Percentiles rank a stretch among this genome's conserved stretches.
phyloP scores from a whole-genome alignment of 768 basidiomycete species.

The Xerocomellus chrysenteron region DNA sequence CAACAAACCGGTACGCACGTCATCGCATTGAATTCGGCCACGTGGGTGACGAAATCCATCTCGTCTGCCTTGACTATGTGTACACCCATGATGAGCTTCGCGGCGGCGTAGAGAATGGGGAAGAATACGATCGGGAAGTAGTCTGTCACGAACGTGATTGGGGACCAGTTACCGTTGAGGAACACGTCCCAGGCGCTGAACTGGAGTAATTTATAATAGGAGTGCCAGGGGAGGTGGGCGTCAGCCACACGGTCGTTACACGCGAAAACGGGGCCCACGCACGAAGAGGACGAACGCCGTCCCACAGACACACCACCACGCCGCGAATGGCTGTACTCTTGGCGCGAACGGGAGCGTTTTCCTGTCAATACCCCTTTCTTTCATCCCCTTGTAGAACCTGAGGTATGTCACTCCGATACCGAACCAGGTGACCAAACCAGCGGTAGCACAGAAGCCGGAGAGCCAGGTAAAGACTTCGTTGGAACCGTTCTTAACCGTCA shows the following conservation, averaged over 20 bases:
- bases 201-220: slow-evolving; percentile 12
- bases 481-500: slow-evolving; percentile 37
- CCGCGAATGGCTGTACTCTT: slow-evolving; percentile 40
- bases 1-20: too few relatives aligned
- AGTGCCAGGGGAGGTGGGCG: not conserved
- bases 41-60: too few relatives aligned
- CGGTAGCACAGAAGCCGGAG: slow-evolving; percentile 37
- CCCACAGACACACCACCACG: slow-evolving; percentile 35
- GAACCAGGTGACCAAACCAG: slow-evolving; percentile 45
- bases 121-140: slow-evolving; percentile 44
- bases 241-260: not conserved
- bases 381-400: slow-evolving; percentile 45
- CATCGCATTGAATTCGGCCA: too few relatives aligned
- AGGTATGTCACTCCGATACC: slow-evolving; percentile 46
- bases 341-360: slow-evolving; percentile 45
- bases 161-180: slow-evolving; percentile 35
- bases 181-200: slow-evolving; percentile 43
- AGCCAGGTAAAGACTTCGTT: slow-evolving; percentile 45
- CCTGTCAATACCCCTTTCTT: slow-evolving; percentile 49
- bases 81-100: slow-evolving; percentile 17
- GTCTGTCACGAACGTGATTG: slow-evolving; percentile 41
- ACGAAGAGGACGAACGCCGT: slow-evolving; percentile 35
- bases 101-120: slow-evolving; percentile 43
- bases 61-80: slow-evolving; percentile 3
- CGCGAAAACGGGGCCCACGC: slow-evolving; percentile 9